Conservation (phyloP, 1,139 yeast species). For the Lodderomyces pseudojiufengensis region DNA sequence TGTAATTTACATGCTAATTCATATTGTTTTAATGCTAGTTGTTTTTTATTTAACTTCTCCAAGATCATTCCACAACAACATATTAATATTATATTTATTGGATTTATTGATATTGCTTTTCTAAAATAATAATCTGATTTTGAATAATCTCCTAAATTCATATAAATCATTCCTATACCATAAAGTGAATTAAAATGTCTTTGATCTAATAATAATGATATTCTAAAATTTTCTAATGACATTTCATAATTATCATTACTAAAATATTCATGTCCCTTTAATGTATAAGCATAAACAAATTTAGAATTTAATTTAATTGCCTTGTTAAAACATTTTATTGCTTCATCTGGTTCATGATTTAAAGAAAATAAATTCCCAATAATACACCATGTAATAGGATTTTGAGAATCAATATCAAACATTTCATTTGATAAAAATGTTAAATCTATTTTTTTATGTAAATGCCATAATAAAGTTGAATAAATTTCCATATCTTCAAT, state of each 20-base stretch:
- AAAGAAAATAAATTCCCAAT: slow-evolving; percentile 87
- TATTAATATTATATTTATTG: slow-evolving; percentile 81
- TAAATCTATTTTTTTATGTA: slow-evolving; percentile 76
- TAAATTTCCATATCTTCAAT: slow-evolving; percentile 86
- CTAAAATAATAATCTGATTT: slow-evolving; percentile 86
- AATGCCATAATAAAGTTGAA: slow-evolving; percentile 91
- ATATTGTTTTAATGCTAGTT: slow-evolving; percentile 77
- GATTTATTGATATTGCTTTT: slow-evolving; percentile 84
- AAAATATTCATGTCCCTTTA: slow-evolving; percentile 91
- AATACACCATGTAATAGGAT: slow-evolving; percentile 89
- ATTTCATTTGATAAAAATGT: slow-evolving; percentile 81
- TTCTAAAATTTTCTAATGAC: slow-evolving; percentile 80
- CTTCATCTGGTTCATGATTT: slow-evolving; percentile 83
- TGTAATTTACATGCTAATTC: slow-evolving; percentile 81
- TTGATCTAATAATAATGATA: slow-evolving; percentile 71
- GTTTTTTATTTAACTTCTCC: slow-evolving; percentile 68
- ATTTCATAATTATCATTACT: slow-evolving; percentile 87
- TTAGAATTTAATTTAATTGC: slow-evolving; percentile 69
- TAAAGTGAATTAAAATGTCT: slow-evolving; percentile 93
- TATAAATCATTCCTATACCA: slow-evolving; percentile 93
- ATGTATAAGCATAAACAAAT: slow-evolving; percentile 85
- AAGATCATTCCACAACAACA: slow-evolving; percentile 95
- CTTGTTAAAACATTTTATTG: slow-evolving; percentile 80
- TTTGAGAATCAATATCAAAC: slow-evolving; percentile 57
- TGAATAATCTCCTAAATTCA: slow-evolving; percentile 78